These are phyloP conservation scores for Poa annua DNA, from an alignment of 176 grass and related monocot species.

Conservation along the genomic window DNA sequence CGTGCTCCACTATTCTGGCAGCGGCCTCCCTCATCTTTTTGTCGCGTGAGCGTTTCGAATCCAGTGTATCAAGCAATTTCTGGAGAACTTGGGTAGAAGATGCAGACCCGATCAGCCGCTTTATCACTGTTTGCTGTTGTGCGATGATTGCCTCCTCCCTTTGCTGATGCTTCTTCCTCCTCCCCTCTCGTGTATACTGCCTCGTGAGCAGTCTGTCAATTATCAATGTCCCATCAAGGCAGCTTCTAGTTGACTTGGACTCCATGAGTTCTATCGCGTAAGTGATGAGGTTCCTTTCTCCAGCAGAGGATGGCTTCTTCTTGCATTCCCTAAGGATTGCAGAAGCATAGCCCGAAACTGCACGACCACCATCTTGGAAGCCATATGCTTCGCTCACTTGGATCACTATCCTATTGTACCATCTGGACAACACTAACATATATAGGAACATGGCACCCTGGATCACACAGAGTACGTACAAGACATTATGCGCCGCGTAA, in stretches of 20 bases:
- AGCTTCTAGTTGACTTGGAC: neutral
- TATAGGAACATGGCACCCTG: neutral
- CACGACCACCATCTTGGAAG: neutral
- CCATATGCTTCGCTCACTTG: neutral
- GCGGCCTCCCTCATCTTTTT: neutral
- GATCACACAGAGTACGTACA: neutral
- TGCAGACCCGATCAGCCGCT: neutral
- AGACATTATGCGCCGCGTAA: neutral
- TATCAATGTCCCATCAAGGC: neutral
- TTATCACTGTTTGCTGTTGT: neutral
- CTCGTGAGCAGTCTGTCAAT: neutral
- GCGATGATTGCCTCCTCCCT: neutral
- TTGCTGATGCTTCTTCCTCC: neutral
- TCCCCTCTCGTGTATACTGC: neutral
- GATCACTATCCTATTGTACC: neutral
- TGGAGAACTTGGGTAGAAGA: neutral
- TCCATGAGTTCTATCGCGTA: neutral
- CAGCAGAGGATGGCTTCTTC: neutral
- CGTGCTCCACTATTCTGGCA: neutral
- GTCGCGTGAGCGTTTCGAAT: neutral
- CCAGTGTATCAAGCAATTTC: neutral
- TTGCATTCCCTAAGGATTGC: neutral
- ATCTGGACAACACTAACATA: fast-evolving
- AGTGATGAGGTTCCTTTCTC: neutral
- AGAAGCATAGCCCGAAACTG: too few species aligned